These are phyloP conservation scores for Letharia columbiana DNA, from an alignment of 495 filamentous ascomycete genomes.

Conservation along the genomic window DNA sequence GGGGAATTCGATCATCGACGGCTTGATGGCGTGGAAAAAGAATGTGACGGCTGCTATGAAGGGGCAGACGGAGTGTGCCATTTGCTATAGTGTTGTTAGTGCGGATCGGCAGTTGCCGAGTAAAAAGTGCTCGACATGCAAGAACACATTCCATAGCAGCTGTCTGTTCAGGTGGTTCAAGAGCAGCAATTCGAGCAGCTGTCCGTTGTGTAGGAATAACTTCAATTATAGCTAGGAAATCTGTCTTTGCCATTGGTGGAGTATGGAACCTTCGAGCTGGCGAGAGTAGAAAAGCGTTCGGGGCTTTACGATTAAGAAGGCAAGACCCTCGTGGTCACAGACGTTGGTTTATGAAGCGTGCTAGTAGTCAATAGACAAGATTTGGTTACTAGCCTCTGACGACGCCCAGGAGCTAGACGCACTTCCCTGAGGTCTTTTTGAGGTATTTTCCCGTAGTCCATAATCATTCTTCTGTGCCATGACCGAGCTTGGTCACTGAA, in stretches of 20 bases:
- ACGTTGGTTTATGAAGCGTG: neutral
- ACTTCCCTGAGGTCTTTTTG: neutral
- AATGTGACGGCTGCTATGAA: constrained; percentile 83
- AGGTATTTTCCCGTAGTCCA: neutral
- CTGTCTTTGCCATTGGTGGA: neutral
- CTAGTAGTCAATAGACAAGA: neutral
- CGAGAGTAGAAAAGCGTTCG: neutral
- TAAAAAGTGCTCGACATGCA: constrained; percentile 87
- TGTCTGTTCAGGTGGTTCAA: constrained; percentile 96
- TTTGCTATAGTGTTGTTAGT: constrained; percentile 90
- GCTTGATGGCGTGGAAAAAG: constrained; percentile 67
- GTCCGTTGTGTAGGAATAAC: constrained; percentile 79
- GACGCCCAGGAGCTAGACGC: neutral
- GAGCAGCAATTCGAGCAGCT: constrained; percentile 80
- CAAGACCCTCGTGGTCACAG: neutral
- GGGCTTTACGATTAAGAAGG: neutral
- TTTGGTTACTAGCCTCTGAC: neutral
- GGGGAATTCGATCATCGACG: constrained; percentile 67
- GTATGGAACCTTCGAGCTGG: neutral
- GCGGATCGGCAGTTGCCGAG: constrained; percentile 79
- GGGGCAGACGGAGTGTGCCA: constrained; percentile 90
- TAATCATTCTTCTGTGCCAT: neutral
- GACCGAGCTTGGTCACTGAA: neutral
- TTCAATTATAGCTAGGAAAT: constrained; percentile 50
- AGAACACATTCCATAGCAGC: constrained; percentile 81